Base-by-base conservation (phyloP, 768 basidiomycete genomes). In the Xerocomellus intermedius region DNA sequence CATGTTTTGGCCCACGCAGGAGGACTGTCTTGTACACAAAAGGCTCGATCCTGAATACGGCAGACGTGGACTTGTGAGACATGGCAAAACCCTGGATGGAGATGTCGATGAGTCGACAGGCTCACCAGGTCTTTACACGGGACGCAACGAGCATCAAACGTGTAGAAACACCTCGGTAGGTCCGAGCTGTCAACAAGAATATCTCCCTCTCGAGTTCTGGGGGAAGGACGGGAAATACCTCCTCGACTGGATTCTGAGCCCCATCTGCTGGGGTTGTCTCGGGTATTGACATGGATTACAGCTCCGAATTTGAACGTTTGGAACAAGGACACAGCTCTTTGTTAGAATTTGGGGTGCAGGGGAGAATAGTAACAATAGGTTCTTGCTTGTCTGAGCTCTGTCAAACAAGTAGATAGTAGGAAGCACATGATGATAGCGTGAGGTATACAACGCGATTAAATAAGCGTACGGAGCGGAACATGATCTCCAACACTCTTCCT, bases 171-270 rank as follows among this genome's bases (percentile, higher is more conserved):
- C 62, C 57, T 24, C 43, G 57, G 26, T 59, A 30, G 1, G 51
- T 42, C 8, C 50, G 51, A 38, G 60, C 57, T 10, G 63, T 32
- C 14, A 53, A 35, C 8, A 59, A 39, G 38, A 66, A 66, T 52
- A 64, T 58, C 28, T 56, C 50, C 49, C 53, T 52, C 42, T 66
- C 60, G 12, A 67, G 49, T 17, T 66, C 65, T 3, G 50, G 57
- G 21, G 65, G 65, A 10, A 66, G 48, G 16, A 48, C 21, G 2
- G 64, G 64, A 36, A 39, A 8, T 16, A n/a, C 13, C 22, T 7
- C 16, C 22, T 42, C 39, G 19, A 17, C 28, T 28, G 3, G 4
- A 28, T 4, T 32, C 21, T 10, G 43, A 22, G 21, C 5, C 1
- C 5, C 37, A 12, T 37, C 19, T 16, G 7, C 35, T 33, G 3